These are phyloP conservation scores for Scheffersomyces amazonensis DNA, from an alignment of 805 yeast genomes.

Conservation along the genomic window DNA sequence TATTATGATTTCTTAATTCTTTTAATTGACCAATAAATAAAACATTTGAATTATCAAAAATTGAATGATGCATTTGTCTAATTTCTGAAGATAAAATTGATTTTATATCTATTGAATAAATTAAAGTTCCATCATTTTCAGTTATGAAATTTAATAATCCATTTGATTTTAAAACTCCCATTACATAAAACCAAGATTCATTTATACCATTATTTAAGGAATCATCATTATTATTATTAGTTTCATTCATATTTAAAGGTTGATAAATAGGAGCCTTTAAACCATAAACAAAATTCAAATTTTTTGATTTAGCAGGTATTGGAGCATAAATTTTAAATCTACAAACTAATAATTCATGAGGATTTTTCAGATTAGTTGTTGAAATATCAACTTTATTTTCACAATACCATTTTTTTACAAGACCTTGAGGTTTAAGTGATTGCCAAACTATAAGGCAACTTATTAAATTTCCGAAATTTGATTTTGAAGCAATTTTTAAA, in stretches of 20 bases:
- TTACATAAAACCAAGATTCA: slow-evolving; percentile 71
- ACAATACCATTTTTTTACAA: slow-evolving; percentile 53
- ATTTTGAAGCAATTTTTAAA: slow-evolving; percentile 31
- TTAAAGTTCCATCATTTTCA: slow-evolving; percentile 60
- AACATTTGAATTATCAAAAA: slow-evolving; percentile 57
- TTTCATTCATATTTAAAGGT: slow-evolving; percentile 1
- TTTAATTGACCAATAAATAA: slow-evolving; percentile 57
- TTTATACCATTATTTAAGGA: slow-evolving; percentile 13
- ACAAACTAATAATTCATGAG: slow-evolving; percentile 52
- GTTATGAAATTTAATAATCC: slow-evolving; percentile 60
- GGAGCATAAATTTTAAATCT: slow-evolving; percentile 69
- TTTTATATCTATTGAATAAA: slow-evolving; percentile 58
- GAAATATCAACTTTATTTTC: slow-evolving; percentile 29
- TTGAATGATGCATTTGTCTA: slow-evolving; percentile 59
- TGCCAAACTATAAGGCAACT: slow-evolving; percentile 57
- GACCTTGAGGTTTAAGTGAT: slow-evolving; percentile 47
- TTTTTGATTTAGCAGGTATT: slow-evolving; percentile 39
- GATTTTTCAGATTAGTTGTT: slow-evolving; percentile 14
- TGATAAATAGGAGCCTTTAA: slow-evolving; percentile 35
- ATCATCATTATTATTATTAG: background rate
- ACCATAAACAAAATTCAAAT: slow-evolving; percentile 33
- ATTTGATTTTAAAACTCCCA: slow-evolving; percentile 65
- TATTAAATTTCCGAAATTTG: slow-evolving; percentile 42
- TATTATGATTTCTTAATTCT: slow-evolving; percentile 47
- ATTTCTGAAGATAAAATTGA: slow-evolving; percentile 57